Base-by-base conservation (phyloP, 495 filamentous ascomycete species). In the Penicillium mononematosum region DNA sequence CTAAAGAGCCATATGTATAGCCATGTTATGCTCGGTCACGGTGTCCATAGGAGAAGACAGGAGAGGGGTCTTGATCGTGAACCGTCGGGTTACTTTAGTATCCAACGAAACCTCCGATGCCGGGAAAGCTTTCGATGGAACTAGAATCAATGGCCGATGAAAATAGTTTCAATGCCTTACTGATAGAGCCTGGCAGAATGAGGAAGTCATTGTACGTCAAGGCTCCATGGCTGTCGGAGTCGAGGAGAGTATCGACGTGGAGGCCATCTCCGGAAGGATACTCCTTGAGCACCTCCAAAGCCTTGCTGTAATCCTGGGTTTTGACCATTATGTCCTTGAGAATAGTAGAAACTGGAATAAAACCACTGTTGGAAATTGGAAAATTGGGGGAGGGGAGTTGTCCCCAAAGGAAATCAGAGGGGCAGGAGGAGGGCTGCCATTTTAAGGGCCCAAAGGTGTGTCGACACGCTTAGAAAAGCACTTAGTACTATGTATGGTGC, bases 41-140 rank as follows among this genome's bases (percentile, higher is more conserved):
- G 94, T 99, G 80, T 99, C 94, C 94, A 99, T 99, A 64, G 94
- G 95, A 27, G 92, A 97, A 24, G 95, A 98, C 44, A 96, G 82
- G 61, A 99, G 87, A 43, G 94, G 94, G 14, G 90, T 91, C 81
- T 96, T 99, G 62, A 99, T 78, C 11, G 86, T 84, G 72, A 98
- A 93, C 61, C 90, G 85, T 83, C 92, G 95, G 60, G 94, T 98
- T 58, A 99, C 83, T 38, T 88, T 90, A 16, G 92, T 90, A 49
- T 97, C 94, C 45, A 98, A 87, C 44, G 76, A 77, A 51, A 98
- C 94, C 61, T 90, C 89, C 41, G 90, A 91, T 55, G 95, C 92
- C 53, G 94, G 84, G 75, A 99, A 99, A 67, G 84, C 85, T 86
- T 47, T 66, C 45, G 57, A 41, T 16, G 0, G 0, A 45, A 51